A percentile compares a stretch with the other conserved stretches of the same genome.
phyloP scores from a whole-genome alignment of 2,329 filamentous ascomycete species.

The Sarocladium oryzae region DNA sequence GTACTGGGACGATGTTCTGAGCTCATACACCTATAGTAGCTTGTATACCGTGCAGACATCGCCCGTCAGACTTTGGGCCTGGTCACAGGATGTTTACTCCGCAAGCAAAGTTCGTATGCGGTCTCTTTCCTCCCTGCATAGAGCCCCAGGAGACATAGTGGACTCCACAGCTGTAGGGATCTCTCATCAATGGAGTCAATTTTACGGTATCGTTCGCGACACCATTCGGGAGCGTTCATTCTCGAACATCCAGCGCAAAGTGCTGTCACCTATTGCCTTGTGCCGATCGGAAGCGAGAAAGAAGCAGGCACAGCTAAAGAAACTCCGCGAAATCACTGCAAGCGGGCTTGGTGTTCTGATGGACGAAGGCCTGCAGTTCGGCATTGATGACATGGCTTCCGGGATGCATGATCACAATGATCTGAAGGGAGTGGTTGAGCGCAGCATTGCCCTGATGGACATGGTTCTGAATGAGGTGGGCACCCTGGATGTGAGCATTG shows the following conservation, averaged over 20 bases:
- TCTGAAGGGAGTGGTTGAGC: conserved; percentile 67
- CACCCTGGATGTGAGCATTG: conserved; percentile 53
- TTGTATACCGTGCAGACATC: conserved; percentile 84
- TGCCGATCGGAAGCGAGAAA: conserved; percentile 66
- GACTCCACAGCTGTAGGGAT: conserved; percentile 32
- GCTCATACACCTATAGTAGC: conserved; percentile 69
- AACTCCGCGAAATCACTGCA: conserved; percentile 72
- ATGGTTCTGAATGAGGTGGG: conserved; percentile 70
- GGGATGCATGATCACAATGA: conserved; percentile 41
- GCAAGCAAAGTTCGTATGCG: conserved; percentile 48
- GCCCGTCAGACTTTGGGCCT: conserved; percentile 67
- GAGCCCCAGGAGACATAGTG: conserved; percentile 14
- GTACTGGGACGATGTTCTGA: conserved; percentile 91
- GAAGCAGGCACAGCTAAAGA: conserved; percentile 67
- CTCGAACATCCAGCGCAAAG: conserved; percentile 60
- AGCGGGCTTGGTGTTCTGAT: conserved; percentile 82
- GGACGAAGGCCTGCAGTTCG: conserved; percentile 73
- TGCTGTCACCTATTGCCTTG: conserved; percentile 73
- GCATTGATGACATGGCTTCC: conserved; percentile 47
- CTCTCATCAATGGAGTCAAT: conserved; percentile 54
- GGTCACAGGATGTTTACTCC: conserved; percentile 62
- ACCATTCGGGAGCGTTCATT: conserved; percentile 69
- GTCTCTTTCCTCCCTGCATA: conserved; percentile 19
- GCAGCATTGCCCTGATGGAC: conserved; percentile 80
- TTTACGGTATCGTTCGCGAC: conserved; percentile 74